Evolutionary conservation across 2,329 filamentous ascomycete genomes (phyloP).

Genomic region (Neurospora sp.): DNA sequence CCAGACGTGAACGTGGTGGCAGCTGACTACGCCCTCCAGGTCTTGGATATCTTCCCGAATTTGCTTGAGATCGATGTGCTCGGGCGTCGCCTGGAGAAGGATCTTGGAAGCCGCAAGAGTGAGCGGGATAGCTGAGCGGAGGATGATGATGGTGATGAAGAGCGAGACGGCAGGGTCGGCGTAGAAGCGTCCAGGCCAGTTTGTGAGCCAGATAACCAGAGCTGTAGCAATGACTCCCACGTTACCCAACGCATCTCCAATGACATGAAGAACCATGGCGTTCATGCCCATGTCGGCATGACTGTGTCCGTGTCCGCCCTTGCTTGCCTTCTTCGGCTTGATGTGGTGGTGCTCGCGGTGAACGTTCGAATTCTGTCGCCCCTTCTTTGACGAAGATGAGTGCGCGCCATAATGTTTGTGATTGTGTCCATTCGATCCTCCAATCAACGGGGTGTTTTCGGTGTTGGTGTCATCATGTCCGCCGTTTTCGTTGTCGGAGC

Average conservation of each 20-base stretch:
- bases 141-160: conserved; percentile 76
- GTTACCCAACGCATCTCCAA: conserved; percentile 79
- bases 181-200: conserved; percentile 73
- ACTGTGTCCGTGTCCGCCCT: conserved; percentile 60
- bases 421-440: conserved; percentile 17
- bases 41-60: conserved; percentile 85
- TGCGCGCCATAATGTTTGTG: conserved; percentile 19
- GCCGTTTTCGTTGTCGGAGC: conserved; percentile 38
- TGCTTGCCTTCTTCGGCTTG: conserved; percentile 53
- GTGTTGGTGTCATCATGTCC: conserved; percentile 33
- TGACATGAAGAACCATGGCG: conserved; percentile 64
- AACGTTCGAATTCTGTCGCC: conserved; percentile 39
- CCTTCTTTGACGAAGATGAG: conserved; percentile 16
- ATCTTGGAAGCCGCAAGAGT: conserved; percentile 77
- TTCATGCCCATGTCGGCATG: conserved; percentile 95
- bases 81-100: conserved; percentile 84
- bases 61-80: conserved; percentile 77
- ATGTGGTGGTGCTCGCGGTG: conserved; percentile 75
- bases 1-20: conserved; percentile 96
- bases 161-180: conserved; percentile 87
- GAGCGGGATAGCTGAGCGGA: conserved; percentile 65
- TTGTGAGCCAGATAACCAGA: conserved; percentile 82
- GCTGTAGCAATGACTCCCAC: conserved; percentile 77
- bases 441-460: conserved; percentile 40
- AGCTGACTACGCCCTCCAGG: conserved; percentile 77